These are phyloP conservation scores for Solanum tarapatanum DNA, from an alignment of 257 asterid species.

Conservation along the genomic window DNA sequence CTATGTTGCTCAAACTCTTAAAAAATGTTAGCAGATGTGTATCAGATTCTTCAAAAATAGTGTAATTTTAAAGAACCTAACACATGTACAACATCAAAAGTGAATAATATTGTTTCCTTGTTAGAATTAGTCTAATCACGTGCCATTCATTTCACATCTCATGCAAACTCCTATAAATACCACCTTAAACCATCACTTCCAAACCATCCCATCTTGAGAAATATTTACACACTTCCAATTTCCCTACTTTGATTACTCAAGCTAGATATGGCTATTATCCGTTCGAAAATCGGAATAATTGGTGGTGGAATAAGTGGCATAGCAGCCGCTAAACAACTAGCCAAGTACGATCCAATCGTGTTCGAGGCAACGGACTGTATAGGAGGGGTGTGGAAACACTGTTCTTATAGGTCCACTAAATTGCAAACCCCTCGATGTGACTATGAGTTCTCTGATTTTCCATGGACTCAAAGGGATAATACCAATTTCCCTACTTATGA, in stretches of 20 bases:
- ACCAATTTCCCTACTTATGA: constrained; percentile 48
- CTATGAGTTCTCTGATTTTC: constrained; percentile 84
- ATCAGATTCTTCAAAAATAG: too few species aligned
- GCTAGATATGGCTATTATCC: constrained; percentile 11
- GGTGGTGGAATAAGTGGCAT: constrained; percentile 84
- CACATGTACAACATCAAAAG: not conserved
- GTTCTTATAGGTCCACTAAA: constrained; percentile 55
- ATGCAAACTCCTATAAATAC: constrained; percentile 52
- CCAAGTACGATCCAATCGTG: constrained; percentile 46
- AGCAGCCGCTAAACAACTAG: constrained; percentile 70
- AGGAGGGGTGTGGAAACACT: constrained; percentile 88
- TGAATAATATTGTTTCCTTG: not conserved
- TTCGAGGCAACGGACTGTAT: constrained; percentile 65
- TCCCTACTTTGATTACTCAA: not conserved
- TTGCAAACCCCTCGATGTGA: constrained; percentile 86
- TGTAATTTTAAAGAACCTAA: not conserved
- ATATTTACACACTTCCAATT: not conserved
- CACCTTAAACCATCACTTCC: not conserved
- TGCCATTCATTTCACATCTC: constrained; percentile 17
- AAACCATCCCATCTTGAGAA: constrained; percentile 4
- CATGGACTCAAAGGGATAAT: constrained; percentile 75
- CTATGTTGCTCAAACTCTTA: not conserved
- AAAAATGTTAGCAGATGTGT: too few species aligned
- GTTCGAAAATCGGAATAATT: constrained; percentile 45
- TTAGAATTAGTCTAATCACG: constrained; percentile 26